Conservation (phyloP, 176 grass and related monocot genomes). For the Eleusine coracana region DNA sequence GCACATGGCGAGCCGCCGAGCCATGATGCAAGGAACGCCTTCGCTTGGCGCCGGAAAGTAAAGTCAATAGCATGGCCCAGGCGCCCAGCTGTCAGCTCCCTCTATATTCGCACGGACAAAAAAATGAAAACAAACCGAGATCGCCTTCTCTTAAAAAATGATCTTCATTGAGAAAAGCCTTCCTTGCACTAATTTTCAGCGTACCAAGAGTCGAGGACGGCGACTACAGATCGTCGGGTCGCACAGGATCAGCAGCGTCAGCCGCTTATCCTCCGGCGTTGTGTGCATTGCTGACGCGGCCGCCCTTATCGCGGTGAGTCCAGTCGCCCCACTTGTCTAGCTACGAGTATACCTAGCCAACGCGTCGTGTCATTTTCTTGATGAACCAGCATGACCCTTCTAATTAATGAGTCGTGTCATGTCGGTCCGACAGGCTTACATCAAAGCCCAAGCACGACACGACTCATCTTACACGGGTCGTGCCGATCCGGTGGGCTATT, state of each 20-base stretch:
- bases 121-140: background rate
- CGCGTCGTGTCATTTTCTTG: too few relatives aligned
- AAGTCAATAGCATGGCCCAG: background rate
- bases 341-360: background rate
- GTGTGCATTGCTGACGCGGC: background rate
- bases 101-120: background rate
- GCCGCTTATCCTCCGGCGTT: conserved; percentile 1
- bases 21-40: background rate
- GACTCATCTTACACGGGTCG: too few relatives aligned
- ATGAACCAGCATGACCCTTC: too few relatives aligned
- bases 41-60: background rate
- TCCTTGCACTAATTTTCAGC: background rate
- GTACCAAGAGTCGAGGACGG: background rate
- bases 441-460: too few relatives aligned
- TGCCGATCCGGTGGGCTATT: too few relatives aligned
- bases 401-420: too few relatives aligned
- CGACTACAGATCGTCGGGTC: background rate
- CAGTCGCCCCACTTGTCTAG: background rate
- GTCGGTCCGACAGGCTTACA: too few relatives aligned
- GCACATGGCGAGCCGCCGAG: conserved; percentile 14
- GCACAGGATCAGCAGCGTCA: background rate
- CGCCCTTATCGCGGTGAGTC: conserved; percentile 14
- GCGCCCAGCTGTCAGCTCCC: background rate
- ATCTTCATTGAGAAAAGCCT: too few relatives aligned
- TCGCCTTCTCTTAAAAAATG: too few relatives aligned